These are phyloP conservation scores for Calonectria montana DNA, from an alignment of 2,329 filamentous ascomycete genomes.

Conservation along the genomic window DNA sequence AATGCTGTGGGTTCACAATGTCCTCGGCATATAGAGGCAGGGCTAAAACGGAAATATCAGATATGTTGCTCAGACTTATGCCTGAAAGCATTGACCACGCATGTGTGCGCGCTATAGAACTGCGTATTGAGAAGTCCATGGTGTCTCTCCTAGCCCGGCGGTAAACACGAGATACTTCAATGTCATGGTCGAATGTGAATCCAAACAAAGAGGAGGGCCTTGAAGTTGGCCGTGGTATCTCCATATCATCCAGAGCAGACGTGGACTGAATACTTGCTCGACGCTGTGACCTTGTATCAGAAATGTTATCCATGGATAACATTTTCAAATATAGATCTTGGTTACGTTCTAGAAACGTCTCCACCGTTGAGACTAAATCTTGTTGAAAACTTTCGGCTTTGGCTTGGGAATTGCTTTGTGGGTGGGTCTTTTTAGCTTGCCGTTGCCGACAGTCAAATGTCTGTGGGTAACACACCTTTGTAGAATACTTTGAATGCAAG, in stretches of 20 bases:
- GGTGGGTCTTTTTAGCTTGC: background rate
- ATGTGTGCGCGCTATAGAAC: conserved; percentile 1
- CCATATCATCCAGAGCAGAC: background rate
- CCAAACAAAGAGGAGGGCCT: background rate
- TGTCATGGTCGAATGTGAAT: conserved; percentile 11
- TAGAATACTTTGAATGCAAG: background rate
- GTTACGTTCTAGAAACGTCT: background rate
- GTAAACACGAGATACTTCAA: conserved; percentile 20
- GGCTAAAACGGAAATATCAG: conserved; percentile 12
- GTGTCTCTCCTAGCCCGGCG: conserved; percentile 16
- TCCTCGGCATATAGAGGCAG: conserved; percentile 21
- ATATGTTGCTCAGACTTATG: conserved; percentile 16
- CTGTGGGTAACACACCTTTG: background rate
- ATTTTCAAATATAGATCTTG: background rate
- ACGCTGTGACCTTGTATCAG: background rate
- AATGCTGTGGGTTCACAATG: conserved; percentile 14
- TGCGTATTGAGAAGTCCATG: conserved; percentile 24
- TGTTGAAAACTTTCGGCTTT: background rate
- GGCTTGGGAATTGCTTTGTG: background rate
- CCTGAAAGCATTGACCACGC: conserved; percentile 18
- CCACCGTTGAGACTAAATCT: background rate
- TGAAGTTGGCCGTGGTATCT: background rate
- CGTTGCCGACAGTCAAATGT: too few species aligned
- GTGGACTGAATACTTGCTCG: background rate
- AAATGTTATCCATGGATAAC: background rate